Conservation (phyloP, 345 rosid genomes). For the Sapria himalayana region DNA sequence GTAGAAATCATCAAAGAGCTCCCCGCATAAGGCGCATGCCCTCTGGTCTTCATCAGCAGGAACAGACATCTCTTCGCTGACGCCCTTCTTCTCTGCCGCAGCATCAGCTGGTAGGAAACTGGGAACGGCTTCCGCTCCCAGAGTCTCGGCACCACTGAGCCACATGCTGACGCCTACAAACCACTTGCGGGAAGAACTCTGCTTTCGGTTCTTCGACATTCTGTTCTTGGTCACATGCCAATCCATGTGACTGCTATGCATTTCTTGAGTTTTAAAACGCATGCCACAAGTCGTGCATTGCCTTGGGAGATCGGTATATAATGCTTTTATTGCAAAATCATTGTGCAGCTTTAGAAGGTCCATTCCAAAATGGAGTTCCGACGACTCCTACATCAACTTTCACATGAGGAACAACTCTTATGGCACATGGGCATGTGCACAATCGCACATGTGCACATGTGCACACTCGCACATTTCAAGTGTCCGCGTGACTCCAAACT, state of each 20-base stretch:
- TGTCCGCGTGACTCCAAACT: too few species aligned
- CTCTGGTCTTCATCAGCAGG: constrained; percentile 96
- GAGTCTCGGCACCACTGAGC: constrained; percentile 97
- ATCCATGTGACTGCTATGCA: constrained; percentile 96
- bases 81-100: constrained; percentile 51
- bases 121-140: constrained; percentile 83
- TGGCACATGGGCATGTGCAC: too few species aligned
- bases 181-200: constrained; percentile 92
- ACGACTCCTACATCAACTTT: constrained; percentile 41
- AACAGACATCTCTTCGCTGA: constrained; percentile 89
- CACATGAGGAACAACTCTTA: too few species aligned
- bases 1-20: constrained; percentile 83
- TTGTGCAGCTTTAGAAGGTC: constrained; percentile 73
- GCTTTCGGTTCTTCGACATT: constrained; percentile 86
- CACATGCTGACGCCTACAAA: constrained; percentile 89
- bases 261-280: constrained; percentile 82
- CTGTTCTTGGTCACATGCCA: constrained; percentile 99
- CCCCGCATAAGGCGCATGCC: constrained; percentile 88
- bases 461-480: too few species aligned
- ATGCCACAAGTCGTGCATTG: constrained; percentile 96
- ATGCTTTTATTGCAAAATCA: constrained; percentile 54
- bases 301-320: constrained; percentile 80
- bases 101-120: constrained; percentile 67
- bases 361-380: constrained; percentile 58
- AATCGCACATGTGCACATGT: too few species aligned